Evolutionary conservation across 148 eudicot species (phyloP), one percentile per base, ranked within the genome.

Genomic region (Vaccinium corymbosum): DNA sequence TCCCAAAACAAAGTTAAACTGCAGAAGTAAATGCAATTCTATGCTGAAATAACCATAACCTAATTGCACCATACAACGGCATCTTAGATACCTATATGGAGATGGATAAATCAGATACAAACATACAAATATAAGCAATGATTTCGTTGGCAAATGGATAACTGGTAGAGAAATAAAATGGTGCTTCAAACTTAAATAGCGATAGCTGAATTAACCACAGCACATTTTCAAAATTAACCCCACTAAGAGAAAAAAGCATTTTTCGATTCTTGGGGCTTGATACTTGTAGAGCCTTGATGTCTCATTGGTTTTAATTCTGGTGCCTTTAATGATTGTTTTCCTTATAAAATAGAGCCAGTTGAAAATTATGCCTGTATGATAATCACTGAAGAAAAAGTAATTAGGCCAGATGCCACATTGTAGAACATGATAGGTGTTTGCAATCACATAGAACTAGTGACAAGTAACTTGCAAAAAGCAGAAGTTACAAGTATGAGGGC

Each of bases 21-120:
- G 17, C 50, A 80, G 11, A 66, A 78, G 51, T 80, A 80, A 59
- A 78, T 57, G 70, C 55, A 38, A 79, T 35, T 80, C 27, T 32
- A 53, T 35, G 71, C 82, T 38, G 71, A 59, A 12, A 79, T 79
- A 29, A 74, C 12, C 76, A 71, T 22, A 64, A 64, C 13, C 71
- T 64, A 64, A n/a, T 64, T 64, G 71, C 71, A 71, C 76, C 48
- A 55, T 55, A 55, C 57, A 12, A 55, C 1, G 57, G 57, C 16
- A 55, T 14, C 57, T 55, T 55, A 15, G 17, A 55, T 15, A 12
- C 57, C 57, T 55, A 13, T 15, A 13, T 13, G 57, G 57, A 55
- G 15, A 55, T 15, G 57, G 12, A 13, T 12, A 55, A 52, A 11
- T 53, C 15, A 53, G 57, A 55, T 12, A 55, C 17, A 55, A 55